phyloP scores from a whole-genome alignment of 139 green algal genomes.

The Chlamydomonas sphaeroides region DNA sequence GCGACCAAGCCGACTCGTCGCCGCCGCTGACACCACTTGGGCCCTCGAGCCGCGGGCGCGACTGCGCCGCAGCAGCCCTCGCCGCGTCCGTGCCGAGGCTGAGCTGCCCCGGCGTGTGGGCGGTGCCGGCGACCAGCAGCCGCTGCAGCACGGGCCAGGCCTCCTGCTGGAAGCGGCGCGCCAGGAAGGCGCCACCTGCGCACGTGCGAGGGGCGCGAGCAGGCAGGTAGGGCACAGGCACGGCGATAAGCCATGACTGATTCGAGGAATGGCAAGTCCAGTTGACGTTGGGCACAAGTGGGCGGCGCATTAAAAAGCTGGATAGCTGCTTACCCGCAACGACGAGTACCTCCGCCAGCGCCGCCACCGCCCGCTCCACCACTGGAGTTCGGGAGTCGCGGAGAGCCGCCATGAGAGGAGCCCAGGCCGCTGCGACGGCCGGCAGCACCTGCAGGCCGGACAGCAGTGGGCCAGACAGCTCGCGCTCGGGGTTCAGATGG shows the following conservation, averaged over 20 bases:
- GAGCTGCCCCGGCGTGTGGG: slow-evolving; percentile 37
- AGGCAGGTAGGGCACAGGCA: background rate
- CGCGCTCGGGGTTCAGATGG: too few species aligned
- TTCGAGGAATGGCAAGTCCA: too few species aligned
- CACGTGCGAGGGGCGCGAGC: too few species aligned
- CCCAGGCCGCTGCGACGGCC: slow-evolving; percentile 73
- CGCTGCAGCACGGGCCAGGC: slow-evolving; percentile 68
- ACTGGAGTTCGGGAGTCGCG: slow-evolving; percentile 58
- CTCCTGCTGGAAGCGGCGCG: slow-evolving; percentile 64
- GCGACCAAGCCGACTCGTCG: background rate
- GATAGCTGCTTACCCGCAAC: slow-evolving; percentile 22
- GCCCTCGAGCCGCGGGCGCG: background rate
- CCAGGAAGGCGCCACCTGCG: slow-evolving; percentile 67
- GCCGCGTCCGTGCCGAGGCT: background rate
- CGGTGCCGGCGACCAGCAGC: slow-evolving; percentile 58
- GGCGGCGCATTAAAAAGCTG: too few species aligned
- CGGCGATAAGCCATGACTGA: too few species aligned
- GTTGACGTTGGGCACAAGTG: too few species aligned
- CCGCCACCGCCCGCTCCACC: slow-evolving; percentile 48
- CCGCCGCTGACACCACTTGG: slow-evolving; percentile 1
- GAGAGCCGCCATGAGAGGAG: slow-evolving; percentile 65
- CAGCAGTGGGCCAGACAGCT: too few species aligned
- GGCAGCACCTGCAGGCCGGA: slow-evolving; percentile 69
- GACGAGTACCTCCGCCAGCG: slow-evolving; percentile 42
- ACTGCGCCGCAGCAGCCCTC: too few species aligned